Percentiles rank a stretch among this genome's conserved stretches.
Conservation (phyloP, 2,329 filamentous ascomycete species). For the Coniochaeta sp. region DNA sequence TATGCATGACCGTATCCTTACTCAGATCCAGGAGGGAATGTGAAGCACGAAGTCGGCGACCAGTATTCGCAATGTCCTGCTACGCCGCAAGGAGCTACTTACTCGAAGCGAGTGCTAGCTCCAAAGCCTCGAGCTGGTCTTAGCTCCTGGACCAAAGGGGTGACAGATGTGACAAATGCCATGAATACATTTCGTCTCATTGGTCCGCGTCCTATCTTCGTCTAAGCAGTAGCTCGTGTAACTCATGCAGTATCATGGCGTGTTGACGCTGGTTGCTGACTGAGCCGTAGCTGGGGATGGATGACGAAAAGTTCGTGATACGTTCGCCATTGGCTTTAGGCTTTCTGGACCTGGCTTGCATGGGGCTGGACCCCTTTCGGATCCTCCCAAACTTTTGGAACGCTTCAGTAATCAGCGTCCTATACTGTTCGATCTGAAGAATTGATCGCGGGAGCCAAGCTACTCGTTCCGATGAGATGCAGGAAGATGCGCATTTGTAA, state of each 20-base stretch:
- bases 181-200: not conserved
- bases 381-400: not conserved
- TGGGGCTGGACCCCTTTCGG: not conserved
- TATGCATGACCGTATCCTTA: not conserved
- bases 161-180: not conserved
- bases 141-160: not conserved
- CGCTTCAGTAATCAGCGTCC: too few species aligned
- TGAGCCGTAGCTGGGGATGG: too few species aligned
- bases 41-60: not conserved
- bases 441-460: too few species aligned
- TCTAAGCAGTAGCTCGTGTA: not conserved
- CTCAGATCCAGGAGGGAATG: not conserved
- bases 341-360: not conserved
- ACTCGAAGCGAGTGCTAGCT: not conserved
- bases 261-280: conserved; percentile 2
- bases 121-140: not conserved
- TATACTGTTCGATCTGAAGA: too few species aligned
- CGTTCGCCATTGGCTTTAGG: not conserved
- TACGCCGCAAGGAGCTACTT: not conserved
- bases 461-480: too few species aligned
- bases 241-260: not conserved
- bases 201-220: not conserved
- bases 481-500: too few species aligned
- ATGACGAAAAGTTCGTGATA: not conserved
- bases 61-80: not conserved